Evolutionary conservation across 2,329 filamentous ascomycete genomes (phyloP), one percentile per base, ranked within the genome.

Genomic region (Colletotrichum destructivum): DNA sequence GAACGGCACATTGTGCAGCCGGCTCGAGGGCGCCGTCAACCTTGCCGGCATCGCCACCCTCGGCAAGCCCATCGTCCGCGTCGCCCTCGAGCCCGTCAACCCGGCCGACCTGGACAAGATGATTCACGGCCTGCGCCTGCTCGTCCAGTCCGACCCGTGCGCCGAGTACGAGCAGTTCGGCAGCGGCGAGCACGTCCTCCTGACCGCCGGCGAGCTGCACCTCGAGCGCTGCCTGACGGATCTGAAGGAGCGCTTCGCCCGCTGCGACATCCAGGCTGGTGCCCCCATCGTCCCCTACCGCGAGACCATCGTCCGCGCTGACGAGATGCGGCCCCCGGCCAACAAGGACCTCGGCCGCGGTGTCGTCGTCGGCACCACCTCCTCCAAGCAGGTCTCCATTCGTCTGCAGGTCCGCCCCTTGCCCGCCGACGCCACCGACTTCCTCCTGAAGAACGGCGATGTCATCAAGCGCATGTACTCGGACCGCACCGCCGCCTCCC

Each of bases 271-370:
- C 63, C 96, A 98, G 79, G 94, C 94, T 38, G 95, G 96, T 68
- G 94, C 94, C 54, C 94, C 96, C 1, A 98, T 99, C 73, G 96
- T 99, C 16, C 96, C 96, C 0, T 99, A 98, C 81, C 89, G 95
- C 68, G 96, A 99, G 83, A 96, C 94, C 0, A 98, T 97, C 70
- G 91, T 98, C 51, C 89, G 90, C 35, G 93, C 92, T 0, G 90
- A 95, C 47, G 96, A 99, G 81, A 99, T 99, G 96, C 92, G 95
- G 31, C 91, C 95, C 1, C 93, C 94, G 0, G 94, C 88, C 71
- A 94, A 97, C 81, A 92, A 95, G 74, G 94, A 97, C 15, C 87
- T 98, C 21, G 95, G 95, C 1, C 89, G 96, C 78, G 96, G 96
- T 57, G 92, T 90, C 0, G 91, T 97, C 0, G 85, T 95, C 31